A percentile compares a stretch with the other conserved stretches of the same genome.
Evolutionary conservation across 176 grass and related monocot species (phyloP).

Genomic region (Ampelocalamus luodianensis): DNA sequence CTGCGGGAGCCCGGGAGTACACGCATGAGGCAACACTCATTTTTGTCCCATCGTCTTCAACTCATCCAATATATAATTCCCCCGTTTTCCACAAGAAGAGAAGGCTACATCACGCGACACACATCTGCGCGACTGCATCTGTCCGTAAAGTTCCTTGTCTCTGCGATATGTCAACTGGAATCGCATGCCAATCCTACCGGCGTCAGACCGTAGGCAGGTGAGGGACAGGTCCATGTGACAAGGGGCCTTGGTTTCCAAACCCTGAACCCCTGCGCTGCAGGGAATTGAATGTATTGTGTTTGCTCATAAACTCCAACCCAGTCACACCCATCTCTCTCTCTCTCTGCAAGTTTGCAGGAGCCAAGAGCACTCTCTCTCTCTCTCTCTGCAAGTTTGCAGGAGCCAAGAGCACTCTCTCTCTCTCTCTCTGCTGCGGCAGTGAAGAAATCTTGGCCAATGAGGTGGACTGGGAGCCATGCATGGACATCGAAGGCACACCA

Average conservation of each 20-base stretch:
- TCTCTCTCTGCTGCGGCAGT: neutral
- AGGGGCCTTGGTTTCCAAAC: slow-evolving; percentile 48
- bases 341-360: too few relatives aligned
- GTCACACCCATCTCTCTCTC: neutral
- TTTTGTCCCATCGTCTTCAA: neutral
- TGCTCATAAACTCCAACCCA: slow-evolving; percentile 29
- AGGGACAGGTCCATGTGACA: slow-evolving; percentile 52
- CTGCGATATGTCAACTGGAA: slow-evolving; percentile 26
- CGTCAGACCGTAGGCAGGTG: neutral
- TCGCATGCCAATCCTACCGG: slow-evolving; percentile 13
- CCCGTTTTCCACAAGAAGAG: neutral
- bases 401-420: too few relatives aligned
- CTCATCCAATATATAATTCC: neutral
- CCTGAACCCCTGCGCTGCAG: slow-evolving; percentile 28
- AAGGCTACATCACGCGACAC: slow-evolving; percentile 10
- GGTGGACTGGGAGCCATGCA: neutral
- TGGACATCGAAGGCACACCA: slow-evolving; percentile 21
- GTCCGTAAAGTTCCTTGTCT: neutral
- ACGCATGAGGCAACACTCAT: neutral
- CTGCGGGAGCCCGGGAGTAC: neutral
- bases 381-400: too few relatives aligned
- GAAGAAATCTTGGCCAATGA: slow-evolving; percentile 28
- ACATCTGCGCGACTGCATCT: too few relatives aligned
- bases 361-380: too few relatives aligned
- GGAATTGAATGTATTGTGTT: slow-evolving; percentile 44